Base-by-base conservation (phyloP, 768 basidiomycete species). In the Termitomyces sp. region DNA sequence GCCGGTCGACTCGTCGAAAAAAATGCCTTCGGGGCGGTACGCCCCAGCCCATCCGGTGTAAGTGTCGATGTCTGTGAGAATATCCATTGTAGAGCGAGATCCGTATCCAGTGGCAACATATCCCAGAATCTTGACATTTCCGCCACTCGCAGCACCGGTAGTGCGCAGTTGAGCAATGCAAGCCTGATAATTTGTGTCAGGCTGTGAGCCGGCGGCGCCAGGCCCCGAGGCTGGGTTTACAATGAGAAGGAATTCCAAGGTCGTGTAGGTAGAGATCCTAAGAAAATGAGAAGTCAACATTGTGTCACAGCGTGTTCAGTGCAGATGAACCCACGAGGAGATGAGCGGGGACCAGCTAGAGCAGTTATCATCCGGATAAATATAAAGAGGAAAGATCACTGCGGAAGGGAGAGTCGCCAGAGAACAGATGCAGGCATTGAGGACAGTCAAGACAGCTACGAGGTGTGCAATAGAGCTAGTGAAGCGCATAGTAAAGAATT, bases 151-250 rank as follows among this genome's bases (percentile, higher is more conserved):
- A 2, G 34, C 52, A 0, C 59, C 63, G 4, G 57, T 47, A 41
- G 59, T 46, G 34, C 61, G 61, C 27, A 68, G 60, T 63, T 53
- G 22, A 30, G 65, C 31, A 56, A 71, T 61, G 58, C 74, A 73
- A 4, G 63, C 49, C 58, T 73, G 72, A 55, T 70, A 75, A 52
- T 63, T 65, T 0, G 67, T 20, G 51, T 69, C 70, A 7, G 72
- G 72, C 57, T 72, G 70, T 3, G 66, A 60, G 37, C 58, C 65
- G 27, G 55, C 57, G 4, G n/a, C n/a, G n/a, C 70, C 72, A 4
- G 74, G 74, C 2, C 73, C 72, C 41, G 67, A 71, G 54, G 59
- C 55, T 0, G 73, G 74, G 59, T 76, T 73, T 31, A 73, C 60
- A 34, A 76, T 58, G 34, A 73, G 37, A 55, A 64, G 61, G 65